Base-by-base conservation (phyloP, 2,329 filamentous ascomycete genomes). In the Sclerotinia subarctica region DNA sequence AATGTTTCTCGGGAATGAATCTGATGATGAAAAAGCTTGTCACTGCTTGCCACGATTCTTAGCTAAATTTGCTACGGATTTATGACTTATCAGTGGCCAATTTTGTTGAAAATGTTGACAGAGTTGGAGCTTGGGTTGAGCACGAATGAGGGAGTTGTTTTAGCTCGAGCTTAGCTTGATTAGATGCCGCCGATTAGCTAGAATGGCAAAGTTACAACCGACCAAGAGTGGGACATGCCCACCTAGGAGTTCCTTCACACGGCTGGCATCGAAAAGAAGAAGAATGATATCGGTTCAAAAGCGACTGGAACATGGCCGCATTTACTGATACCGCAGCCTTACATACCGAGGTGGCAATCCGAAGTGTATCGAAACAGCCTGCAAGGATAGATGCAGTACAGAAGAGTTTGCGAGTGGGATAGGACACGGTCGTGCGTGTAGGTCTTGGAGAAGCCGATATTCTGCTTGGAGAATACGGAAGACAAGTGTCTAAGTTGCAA, bases 11-110 rank as follows among this genome's bases (percentile, higher is more conserved):
- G 38, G 2, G 5, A 42, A 11, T 29, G 5, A n/a, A n/a, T 24
- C 13, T 44, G 35, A 19, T 26, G 59, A 78, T 77, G 38, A 1
- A 82, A 82, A 0, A 78, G 79, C 4, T 79, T 83, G 77, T 82
- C 78, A 3, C 80, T 82, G 44, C 79, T 83, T 59, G 79, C 77
- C 38, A 21, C 42, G 51, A 8, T 32, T 19, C 21, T 8, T 24
- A 24, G 21, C 21, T 19, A 35, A 42, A 38, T 7, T 57, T 42
- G 21, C 15, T 42, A 24, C 17, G 5, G 32, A 57, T 38, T 42
- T 42, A 21, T n/a, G 21, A 57, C 10, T 24, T 32, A 24, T 24
- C 17, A 11, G 26, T 26, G 26, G 1, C 24, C 51, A 57, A 17
- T 59, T 29, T 26, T 19, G 19, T 46, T 46, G 42, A 60, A n/a